Evolutionary conservation across 2,329 filamentous ascomycete species (phyloP), one percentile per base, ranked within the genome.

Genomic region (Clonostachys rhizophaga): DNA sequence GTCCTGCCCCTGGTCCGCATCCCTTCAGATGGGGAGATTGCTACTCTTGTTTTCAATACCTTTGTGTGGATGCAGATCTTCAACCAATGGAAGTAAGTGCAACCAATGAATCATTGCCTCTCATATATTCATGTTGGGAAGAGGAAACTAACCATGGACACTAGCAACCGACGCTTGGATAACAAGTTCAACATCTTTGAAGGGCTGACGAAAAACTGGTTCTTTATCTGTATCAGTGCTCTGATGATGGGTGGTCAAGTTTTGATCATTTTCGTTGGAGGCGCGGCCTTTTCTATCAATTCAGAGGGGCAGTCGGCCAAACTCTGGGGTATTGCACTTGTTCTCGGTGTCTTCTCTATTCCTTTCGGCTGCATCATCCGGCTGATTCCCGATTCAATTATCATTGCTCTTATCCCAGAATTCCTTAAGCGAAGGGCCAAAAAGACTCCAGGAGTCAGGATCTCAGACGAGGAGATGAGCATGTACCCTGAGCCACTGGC

Each of bases 21-120:
- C 5, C 60, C 58, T 9, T 47, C 42, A 1, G 20, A 42, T 1
- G 66, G 62, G 2, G 75, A 87, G 57, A 75, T 95, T 50, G 74
- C 83, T 47, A 95, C 91, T 4, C 77, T 97, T 43, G 88, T 97
- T 8, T 97, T 97, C 78, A 97, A 97, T 72, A 94, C 90, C 0
- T 97, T 97, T 62, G 92, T 96, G 46, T 97, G 92, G 92, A 96
- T 97, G 91, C 92, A 97, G 59, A 95, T 97, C 57, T 97, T 97
- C 74, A 97, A 97, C 68, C 87, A 95, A 62, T 89, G 95, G 79
- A 97, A 97, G 81, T 84, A 76, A 79, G 81, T 82, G 3, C 41
- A 11, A 20, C 17, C 14, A 18, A 16, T 33, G 6, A 16, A 43
- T 33, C 5, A 20, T 18, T 12, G 14, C 20, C 20, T n/a, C 34